phyloP scores from a whole-genome alignment of 441 rosid species.

The Gossypium lobatum region DNA sequence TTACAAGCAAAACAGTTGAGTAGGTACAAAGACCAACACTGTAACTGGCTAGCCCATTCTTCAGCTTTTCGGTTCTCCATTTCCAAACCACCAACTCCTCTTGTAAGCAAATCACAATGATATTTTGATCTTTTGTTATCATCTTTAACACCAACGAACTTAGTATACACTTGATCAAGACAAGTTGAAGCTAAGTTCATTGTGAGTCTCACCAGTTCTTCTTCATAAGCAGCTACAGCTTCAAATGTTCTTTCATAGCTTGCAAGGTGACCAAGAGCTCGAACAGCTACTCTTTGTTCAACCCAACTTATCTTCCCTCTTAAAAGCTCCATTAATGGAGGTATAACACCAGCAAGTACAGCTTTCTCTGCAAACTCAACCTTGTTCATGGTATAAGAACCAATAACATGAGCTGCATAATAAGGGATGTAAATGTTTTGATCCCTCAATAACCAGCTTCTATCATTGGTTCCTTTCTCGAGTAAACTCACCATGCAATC shows the following conservation, averaged over 20 bases:
- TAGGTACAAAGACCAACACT: slow-evolving; percentile 65
- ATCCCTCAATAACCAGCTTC: slow-evolving; percentile 58
- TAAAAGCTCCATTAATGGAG: slow-evolving; percentile 62
- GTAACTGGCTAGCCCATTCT: slow-evolving; percentile 79
- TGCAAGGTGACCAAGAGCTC: slow-evolving; percentile 70
- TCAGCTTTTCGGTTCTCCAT: slow-evolving; percentile 61
- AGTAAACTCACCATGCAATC: slow-evolving; percentile 66
- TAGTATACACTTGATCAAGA: slow-evolving; percentile 37
- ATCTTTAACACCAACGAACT: slow-evolving; percentile 44
- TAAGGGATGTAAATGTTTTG: slow-evolving; percentile 82
- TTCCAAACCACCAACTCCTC: slow-evolving; percentile 60
- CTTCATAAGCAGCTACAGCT: slow-evolving; percentile 45
- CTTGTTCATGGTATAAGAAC: slow-evolving; percentile 73
- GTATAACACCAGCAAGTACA: slow-evolving; percentile 45
- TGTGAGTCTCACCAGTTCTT: slow-evolving; percentile 37
- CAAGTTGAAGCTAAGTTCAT: slow-evolving; percentile 46
- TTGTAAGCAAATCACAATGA: slow-evolving; percentile 67
- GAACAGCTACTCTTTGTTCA: slow-evolving; percentile 77
- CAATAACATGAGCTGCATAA: slow-evolving; percentile 76
- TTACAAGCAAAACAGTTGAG: slow-evolving; percentile 65
- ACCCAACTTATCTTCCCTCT: slow-evolving; percentile 80
- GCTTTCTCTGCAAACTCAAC: slow-evolving; percentile 50
- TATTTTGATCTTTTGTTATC: slow-evolving; percentile 45
- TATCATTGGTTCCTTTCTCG: slow-evolving; percentile 35
- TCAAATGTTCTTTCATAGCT: slow-evolving; percentile 56